Conservation (phyloP, 768 basidiomycete genomes). For the Mycena latifolia region DNA sequence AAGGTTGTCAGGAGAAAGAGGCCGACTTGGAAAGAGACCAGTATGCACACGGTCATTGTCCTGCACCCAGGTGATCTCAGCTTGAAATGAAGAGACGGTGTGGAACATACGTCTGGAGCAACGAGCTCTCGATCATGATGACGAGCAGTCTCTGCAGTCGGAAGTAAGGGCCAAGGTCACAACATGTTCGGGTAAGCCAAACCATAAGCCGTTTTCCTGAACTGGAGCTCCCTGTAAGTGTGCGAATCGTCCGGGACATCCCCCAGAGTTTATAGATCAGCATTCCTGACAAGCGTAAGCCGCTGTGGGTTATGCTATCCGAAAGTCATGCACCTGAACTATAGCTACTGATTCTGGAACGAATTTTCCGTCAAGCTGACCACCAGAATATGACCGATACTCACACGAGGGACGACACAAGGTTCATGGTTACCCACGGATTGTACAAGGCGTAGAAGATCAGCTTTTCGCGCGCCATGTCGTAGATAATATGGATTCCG, state of each 20-base stretch:
- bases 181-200: neutral
- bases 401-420: neutral
- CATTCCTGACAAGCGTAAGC: neutral
- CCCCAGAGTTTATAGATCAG: neutral
- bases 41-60: neutral
- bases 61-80: no score
- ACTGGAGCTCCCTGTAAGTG: neutral
- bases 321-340: no score
- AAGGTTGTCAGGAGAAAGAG: no score
- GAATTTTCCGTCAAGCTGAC: no score
- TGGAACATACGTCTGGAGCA: neutral
- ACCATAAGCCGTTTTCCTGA: neutral
- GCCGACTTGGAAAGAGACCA: neutral
- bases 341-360: no score
- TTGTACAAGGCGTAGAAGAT: constrained; percentile 8
- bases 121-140: neutral
- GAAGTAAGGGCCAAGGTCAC: neutral
- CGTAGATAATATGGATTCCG: constrained; percentile 5
- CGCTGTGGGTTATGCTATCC: no score
- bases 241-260: neutral
- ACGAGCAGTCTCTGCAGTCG: neutral
- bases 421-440: constrained; percentile 5
- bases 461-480: constrained; percentile 14
- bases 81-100: neutral
- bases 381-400: neutral